These are phyloP conservation scores for Curvularia hawaiiensis DNA, from an alignment of 2,329 filamentous ascomycete genomes.

Conservation along the genomic window DNA sequence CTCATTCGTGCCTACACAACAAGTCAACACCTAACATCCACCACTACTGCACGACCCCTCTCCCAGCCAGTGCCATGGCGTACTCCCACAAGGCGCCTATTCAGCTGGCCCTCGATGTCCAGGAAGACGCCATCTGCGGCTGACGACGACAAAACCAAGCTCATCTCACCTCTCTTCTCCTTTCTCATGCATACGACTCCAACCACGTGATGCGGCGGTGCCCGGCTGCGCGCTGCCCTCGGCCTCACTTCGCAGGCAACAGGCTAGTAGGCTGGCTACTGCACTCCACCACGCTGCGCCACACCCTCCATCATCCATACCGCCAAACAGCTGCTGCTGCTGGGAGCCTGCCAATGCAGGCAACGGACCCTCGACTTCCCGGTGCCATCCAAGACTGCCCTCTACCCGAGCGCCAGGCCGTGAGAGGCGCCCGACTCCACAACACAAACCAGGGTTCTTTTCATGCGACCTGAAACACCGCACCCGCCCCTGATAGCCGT, in stretches of 20 bases:
- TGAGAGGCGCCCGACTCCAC: constrained; percentile 22
- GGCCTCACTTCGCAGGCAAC: constrained; percentile 3
- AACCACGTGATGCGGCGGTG: constrained; percentile 17
- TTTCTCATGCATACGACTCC: constrained; percentile 9
- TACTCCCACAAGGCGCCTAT: background rate
- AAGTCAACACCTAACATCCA: background rate
- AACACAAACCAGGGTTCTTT: constrained; percentile 20
- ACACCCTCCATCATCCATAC: constrained; percentile 9
- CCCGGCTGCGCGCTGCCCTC: background rate
- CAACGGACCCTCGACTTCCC: constrained; percentile 12
- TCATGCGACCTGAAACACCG: constrained; percentile 43
- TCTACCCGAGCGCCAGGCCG: constrained; percentile 20
- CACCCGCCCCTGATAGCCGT: constrained; percentile 40
- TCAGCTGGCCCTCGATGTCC: constrained; percentile 6
- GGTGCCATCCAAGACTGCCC: constrained; percentile 3
- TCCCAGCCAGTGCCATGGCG: background rate
- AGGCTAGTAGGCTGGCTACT: background rate
- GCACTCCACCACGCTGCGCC: constrained; percentile 12
- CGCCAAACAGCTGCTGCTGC: constrained; percentile 5
- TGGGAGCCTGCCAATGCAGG: constrained; percentile 9
- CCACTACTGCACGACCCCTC: background rate
- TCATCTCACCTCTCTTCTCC: constrained; percentile 1
- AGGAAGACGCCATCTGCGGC: constrained; percentile 13
- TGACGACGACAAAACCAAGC: background rate
- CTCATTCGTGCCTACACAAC: background rate